A percentile compares a stretch with the other conserved stretches of the same genome.
phyloP scores from a whole-genome alignment of 306 rosid genomes.

The Cucumis melo region DNA sequence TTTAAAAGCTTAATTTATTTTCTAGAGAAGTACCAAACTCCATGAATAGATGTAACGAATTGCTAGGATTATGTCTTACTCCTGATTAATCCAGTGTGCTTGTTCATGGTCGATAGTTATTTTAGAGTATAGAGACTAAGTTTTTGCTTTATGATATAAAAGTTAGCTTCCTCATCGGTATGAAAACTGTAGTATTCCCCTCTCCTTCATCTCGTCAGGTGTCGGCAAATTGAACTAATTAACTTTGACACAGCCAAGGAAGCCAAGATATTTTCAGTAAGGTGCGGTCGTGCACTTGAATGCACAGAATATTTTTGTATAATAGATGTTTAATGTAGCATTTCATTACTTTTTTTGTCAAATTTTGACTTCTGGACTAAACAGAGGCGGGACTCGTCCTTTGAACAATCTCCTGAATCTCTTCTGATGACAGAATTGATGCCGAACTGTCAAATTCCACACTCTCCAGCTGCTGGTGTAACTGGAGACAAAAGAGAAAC shows the following conservation, averaged over 20 bases:
- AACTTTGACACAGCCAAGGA: neutral
- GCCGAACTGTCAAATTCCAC: slow-evolving; percentile 35
- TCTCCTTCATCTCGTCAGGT: neutral
- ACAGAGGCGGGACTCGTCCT: slow-evolving; percentile 43
- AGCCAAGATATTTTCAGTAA: neutral
- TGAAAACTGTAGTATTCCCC: neutral
- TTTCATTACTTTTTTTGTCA: neutral
- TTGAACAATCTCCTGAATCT: slow-evolving; percentile 50
- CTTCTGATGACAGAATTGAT: slow-evolving; percentile 41
- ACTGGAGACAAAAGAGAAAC: slow-evolving; percentile 20
- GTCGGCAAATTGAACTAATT: neutral
- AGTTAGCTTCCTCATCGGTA: neutral
- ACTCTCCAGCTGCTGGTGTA: slow-evolving; percentile 52
- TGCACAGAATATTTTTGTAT: neutral
- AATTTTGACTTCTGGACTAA: slow-evolving; percentile 8
- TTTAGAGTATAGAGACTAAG: neutral
- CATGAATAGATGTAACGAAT: neutral
- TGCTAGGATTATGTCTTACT: neutral
- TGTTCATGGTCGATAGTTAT: neutral
- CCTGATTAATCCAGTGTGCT: neutral
- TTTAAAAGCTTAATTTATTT: neutral
- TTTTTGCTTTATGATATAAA: neutral
- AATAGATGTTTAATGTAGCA: neutral
- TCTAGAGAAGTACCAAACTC: neutral
- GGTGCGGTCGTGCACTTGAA: neutral